Evolutionary conservation across 2,329 filamentous ascomycete genomes (phyloP), one percentile per base, ranked within the genome.

Genomic region (Capronia coronata): DNA sequence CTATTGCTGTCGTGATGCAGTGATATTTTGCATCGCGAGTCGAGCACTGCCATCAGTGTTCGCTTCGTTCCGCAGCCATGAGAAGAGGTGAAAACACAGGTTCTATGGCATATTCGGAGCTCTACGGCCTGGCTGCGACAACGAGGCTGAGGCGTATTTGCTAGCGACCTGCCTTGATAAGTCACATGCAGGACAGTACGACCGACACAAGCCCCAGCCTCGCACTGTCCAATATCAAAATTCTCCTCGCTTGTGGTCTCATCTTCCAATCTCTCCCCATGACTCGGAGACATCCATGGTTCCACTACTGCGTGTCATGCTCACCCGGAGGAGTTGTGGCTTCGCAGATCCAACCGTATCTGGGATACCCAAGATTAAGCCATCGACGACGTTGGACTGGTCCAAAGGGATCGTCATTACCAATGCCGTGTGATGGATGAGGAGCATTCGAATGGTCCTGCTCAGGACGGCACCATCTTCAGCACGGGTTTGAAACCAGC

Each of bases 301-400:
- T 30, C 46, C 46, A 37, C 38, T 14, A 14, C 10, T 21, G 27
- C 43, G 39, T 29, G 29, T 48, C 39, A 48, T 16, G 6, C 6
- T 25, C 14, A 27, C 29, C 32, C 32, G 6, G 23, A 3, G 3
- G 13, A 39, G 38, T 27, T 32, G 27, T 22, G 16, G 32, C n/a
- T n/a, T 32, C 13, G 47, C 47, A 49, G 47, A 49, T 49, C 47
- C 34, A 21, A 8, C 47, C 35, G 19, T 10, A 49, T 49, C 39
- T 3, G 41, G 47, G 10, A 44, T 32, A 9, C 27, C 21, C 25
- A 32, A 49, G 47, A 49, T 49, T 49, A 40, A 29, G 22, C 40
- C 47, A 49, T 18, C 18, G 30, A 39, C 14, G 11, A 18, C 25
- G 6, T 22, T 34, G 5, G 13, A 9, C 27, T n/a, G 39, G 18